These are phyloP conservation scores for Ensete ventricosum DNA, from an alignment of 176 grass and related monocot species.

Conservation along the genomic window DNA sequence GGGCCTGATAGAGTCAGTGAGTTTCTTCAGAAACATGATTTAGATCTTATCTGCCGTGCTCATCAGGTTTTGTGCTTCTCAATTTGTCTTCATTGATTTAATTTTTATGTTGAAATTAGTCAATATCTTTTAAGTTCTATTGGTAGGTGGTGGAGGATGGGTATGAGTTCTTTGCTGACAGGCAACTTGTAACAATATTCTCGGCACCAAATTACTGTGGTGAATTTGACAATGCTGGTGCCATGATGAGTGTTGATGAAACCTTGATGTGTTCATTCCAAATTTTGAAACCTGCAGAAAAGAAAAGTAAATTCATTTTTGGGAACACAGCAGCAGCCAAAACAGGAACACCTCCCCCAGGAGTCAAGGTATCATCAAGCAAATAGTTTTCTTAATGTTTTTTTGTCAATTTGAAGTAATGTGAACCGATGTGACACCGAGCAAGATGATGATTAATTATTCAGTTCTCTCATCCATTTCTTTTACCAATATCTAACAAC, in stretches of 20 bases:
- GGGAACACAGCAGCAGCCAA: neutral
- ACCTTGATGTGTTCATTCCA: conserved; percentile 36
- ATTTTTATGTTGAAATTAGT: neutral
- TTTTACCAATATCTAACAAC: too few relatives aligned
- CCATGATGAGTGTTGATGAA: conserved; percentile 29
- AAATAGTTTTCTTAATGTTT: neutral
- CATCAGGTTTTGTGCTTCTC: conserved; percentile 30
- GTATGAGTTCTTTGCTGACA: conserved; percentile 30
- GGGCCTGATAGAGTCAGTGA: conserved; percentile 37
- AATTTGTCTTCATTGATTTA: neutral
- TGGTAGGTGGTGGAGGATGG: conserved; percentile 33
- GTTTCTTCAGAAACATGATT: conserved; percentile 37
- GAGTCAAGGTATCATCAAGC: neutral
- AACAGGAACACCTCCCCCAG: conserved; percentile 3
- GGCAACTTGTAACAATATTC: conserved; percentile 32
- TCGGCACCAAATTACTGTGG: conserved; percentile 44
- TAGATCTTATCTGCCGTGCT: conserved; percentile 59
- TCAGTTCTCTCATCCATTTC: too few relatives aligned
- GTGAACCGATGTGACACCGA: too few relatives aligned
- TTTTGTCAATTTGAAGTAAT: too few relatives aligned
- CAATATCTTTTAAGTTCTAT: neutral
- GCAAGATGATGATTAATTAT: too few relatives aligned
- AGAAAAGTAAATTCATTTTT: neutral
- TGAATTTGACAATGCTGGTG: conserved; percentile 41
- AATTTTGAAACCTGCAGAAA: conserved; percentile 19